A percentile compares a stretch with the other conserved stretches of the same genome.
Evolutionary conservation across 2,329 filamentous ascomycete genomes (phyloP).

Genomic region (Coniella vitis): DNA sequence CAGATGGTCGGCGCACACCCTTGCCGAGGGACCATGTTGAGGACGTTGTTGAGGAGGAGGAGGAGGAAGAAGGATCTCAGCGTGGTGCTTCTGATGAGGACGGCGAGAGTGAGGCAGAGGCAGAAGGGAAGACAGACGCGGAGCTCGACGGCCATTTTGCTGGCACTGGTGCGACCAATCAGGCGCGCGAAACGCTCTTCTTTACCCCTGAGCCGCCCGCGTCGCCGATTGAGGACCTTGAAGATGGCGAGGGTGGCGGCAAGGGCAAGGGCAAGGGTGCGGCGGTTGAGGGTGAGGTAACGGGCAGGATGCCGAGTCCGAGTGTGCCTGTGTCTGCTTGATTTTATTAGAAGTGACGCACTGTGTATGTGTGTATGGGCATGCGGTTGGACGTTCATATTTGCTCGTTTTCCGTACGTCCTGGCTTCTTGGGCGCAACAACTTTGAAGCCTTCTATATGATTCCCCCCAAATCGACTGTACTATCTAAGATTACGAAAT

Average conservation of each 20-base stretch:
- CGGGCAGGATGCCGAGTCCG: conserved; percentile 4
- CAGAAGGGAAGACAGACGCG: conserved; percentile 11
- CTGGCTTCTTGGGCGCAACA: too few relatives aligned
- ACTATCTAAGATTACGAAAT: too few relatives aligned
- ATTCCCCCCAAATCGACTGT: too few relatives aligned
- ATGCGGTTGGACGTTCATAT: neutral
- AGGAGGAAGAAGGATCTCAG: conserved; percentile 11
- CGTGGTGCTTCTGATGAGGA: conserved; percentile 21
- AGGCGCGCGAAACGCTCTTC: conserved; percentile 28
- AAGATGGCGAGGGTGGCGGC: conserved; percentile 6
- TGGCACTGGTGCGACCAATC: conserved; percentile 25
- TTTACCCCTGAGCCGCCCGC: conserved; percentile 36
- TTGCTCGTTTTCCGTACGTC: neutral
- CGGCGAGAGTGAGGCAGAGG: conserved; percentile 9
- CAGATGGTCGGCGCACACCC: conserved; percentile 50
- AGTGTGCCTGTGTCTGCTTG: conserved; percentile 12
- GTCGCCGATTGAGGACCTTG: conserved; percentile 20
- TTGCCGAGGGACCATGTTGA: conserved; percentile 42
- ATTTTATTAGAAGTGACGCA: neutral
- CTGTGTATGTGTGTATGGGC: neutral
- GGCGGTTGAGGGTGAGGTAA: conserved; percentile 9
- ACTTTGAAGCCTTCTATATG: too few relatives aligned
- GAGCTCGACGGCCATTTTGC: conserved; percentile 18
- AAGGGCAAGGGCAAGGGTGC: conserved; percentile 10
- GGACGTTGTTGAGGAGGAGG: conserved; percentile 25